Percentiles rank a stretch among this genome's conserved stretches.
Evolutionary conservation across 2,329 filamentous ascomycete genomes (phyloP).

Genomic region (Epichloe gansuensis): DNA sequence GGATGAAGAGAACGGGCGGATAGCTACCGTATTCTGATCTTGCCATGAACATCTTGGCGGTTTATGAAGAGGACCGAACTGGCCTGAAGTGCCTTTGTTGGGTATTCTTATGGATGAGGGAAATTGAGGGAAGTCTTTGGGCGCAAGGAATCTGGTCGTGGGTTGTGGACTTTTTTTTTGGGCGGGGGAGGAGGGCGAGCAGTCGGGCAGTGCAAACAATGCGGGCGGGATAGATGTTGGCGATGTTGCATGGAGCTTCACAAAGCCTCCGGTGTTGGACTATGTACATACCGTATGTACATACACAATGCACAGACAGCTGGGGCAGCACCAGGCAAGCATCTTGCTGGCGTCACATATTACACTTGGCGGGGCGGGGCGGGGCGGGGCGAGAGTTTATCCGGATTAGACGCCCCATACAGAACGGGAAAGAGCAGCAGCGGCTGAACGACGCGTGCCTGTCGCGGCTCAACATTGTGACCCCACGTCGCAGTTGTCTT

Average conservation of each 20-base stretch:
- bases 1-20: slow-evolving; percentile 5
- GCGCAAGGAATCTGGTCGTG: neutral
- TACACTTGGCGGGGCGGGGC: too few species aligned
- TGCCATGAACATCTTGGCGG: slow-evolving; percentile 93
- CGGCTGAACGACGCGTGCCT: neutral
- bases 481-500: neutral
- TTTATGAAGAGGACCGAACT: slow-evolving; percentile 14
- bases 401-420: neutral
- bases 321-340: slow-evolving; percentile 15
- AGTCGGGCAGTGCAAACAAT: neutral
- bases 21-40: slow-evolving; percentile 93
- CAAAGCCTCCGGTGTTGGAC: neutral
- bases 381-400: slow-evolving; percentile 3
- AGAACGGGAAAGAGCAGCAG: neutral
- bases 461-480: neutral
- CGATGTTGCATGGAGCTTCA: neutral
- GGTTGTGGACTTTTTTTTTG: neutral
- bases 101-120: neutral
- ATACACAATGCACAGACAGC: too few species aligned
- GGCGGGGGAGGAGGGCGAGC: too few species aligned
- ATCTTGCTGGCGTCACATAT: neutral
- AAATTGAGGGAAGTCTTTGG: neutral
- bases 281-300: too few species aligned
- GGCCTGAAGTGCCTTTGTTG: neutral
- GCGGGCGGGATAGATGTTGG: neutral